These are phyloP conservation scores for Hortaea sp. DNA, from an alignment of 2,329 filamentous ascomycete species.

Conservation along the genomic window DNA sequence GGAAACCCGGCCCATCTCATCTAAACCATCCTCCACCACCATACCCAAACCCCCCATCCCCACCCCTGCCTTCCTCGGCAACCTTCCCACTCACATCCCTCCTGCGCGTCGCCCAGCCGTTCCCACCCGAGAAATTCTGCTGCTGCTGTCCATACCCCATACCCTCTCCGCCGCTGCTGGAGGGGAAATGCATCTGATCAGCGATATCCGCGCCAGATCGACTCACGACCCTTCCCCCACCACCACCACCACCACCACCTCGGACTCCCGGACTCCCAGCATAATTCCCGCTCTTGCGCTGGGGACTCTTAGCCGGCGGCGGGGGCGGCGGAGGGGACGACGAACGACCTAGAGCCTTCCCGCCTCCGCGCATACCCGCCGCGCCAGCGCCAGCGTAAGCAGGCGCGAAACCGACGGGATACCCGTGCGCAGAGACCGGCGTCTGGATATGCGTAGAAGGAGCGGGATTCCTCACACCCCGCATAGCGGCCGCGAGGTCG, in stretches of 20 bases:
- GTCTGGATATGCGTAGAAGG: not conserved
- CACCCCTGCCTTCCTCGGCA: conserved; percentile 57
- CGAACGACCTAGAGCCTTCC: too few relatives aligned
- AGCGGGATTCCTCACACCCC: conserved; percentile 22
- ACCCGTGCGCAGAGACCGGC: not conserved
- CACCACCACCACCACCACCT: too few relatives aligned
- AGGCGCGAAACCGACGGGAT: not conserved
- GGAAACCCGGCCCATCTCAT: too few relatives aligned
- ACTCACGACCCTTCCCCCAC: conserved; percentile 29
- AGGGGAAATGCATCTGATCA: conserved; percentile 23
- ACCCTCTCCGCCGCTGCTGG: too few relatives aligned
- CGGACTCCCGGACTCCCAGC: too few relatives aligned
- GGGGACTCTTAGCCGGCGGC: conserved; percentile 11
- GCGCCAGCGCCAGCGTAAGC: too few relatives aligned
- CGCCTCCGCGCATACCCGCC: too few relatives aligned
- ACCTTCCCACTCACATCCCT: conserved; percentile 64
- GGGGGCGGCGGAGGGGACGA: conserved; percentile 2
- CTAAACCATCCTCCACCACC: not conserved
- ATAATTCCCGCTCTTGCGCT: conserved; percentile 8
- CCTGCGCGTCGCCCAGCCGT: conserved; percentile 23
- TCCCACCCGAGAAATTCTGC: too few relatives aligned
- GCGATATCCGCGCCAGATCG: conserved; percentile 37
- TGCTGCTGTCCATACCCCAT: too few relatives aligned
- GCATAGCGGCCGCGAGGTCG: conserved; percentile 34
- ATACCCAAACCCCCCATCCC: not conserved